Base-by-base conservation (phyloP, 1,139 yeast species). In the Hemisphaericaspora lyxosophila region DNA sequence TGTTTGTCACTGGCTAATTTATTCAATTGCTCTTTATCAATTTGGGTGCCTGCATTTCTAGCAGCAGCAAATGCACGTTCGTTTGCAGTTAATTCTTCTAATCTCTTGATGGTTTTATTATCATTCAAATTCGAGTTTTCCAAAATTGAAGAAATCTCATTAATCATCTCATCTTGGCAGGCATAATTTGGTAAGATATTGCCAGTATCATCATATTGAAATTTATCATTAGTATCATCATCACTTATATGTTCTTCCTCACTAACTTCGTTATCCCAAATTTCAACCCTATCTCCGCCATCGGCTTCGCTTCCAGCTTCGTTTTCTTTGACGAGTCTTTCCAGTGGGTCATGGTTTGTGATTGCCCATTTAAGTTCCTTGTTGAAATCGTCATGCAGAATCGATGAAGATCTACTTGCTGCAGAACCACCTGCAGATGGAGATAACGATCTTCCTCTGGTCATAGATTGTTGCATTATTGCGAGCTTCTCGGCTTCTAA, bases 211-310 rank as follows among this genome's bases (percentile, higher is more conserved):
- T 79, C 83, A 47, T 77, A 79, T 40, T 73, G 77, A 47, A 78
- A 75, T 46, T 80, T 82, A 38, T 70, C 76, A 44, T 70, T 69
- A 17, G 68, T 67, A 40, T 79, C 84, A 39, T 78, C 79, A 48
- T 80, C 86, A 49, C 80, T 73, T n/a, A 80, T 67, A 45, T 78
- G 81, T 49, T 81, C 86, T 50, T 81, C 86, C 42, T 82, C 88
- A 50, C 83, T 75, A 4, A 62, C 66, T 39, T 70, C 75, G 26
- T 64, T 60, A 27, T 68, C 74, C 57, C 70, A 64, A 7, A 39
- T 33, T 16, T 39, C 45, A 14, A 38, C 35, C 4, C 12, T 19
- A 23, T 47, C 54, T 16, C 43, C 45, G 16, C 38, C 51, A 9
- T 41, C 44, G 2, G 41, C 43, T n/a, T n/a, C n/a, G n/a, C n/a